These are phyloP conservation scores for Zychaea mexicana DNA, from an alignment of 371 early-diverging fungal genomes.

Conservation along the genomic window DNA sequence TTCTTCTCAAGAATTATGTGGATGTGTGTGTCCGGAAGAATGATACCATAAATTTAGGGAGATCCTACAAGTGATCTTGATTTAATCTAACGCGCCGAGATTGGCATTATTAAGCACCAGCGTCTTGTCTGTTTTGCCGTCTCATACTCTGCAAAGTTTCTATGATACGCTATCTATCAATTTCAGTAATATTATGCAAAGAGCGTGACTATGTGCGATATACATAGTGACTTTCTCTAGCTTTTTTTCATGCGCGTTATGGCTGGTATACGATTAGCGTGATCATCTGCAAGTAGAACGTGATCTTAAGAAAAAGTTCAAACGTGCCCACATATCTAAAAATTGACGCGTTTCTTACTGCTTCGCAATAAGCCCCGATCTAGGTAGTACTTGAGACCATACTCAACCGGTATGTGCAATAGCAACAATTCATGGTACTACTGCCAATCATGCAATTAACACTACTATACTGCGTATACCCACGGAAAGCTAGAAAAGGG, in stretches of 20 bases:
- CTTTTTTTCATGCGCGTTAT: background rate
- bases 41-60: background rate
- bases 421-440: too few relatives aligned
- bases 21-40: background rate
- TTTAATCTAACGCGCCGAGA: constrained; percentile 6
- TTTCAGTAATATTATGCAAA: too few relatives aligned
- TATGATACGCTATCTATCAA: too few relatives aligned
- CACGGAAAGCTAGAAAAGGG: background rate
- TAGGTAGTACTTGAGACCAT: too few relatives aligned
- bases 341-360: background rate
- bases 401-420: too few relatives aligned
- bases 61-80: constrained; percentile 1
- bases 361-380: background rate
- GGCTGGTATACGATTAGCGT: background rate
- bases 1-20: background rate
- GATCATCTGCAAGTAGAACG: background rate
- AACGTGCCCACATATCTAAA: background rate
- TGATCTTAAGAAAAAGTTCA: background rate
- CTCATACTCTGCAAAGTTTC: background rate
- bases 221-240: too few relatives aligned
- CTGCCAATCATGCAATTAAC: too few relatives aligned
- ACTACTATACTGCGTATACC: too few relatives aligned
- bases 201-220: too few relatives aligned
- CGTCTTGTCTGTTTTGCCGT: background rate
- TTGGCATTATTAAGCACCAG: constrained; percentile 5